Base-by-base conservation (phyloP, 2,329 filamentous ascomycete genomes). In the Alternaria brassicae region DNA sequence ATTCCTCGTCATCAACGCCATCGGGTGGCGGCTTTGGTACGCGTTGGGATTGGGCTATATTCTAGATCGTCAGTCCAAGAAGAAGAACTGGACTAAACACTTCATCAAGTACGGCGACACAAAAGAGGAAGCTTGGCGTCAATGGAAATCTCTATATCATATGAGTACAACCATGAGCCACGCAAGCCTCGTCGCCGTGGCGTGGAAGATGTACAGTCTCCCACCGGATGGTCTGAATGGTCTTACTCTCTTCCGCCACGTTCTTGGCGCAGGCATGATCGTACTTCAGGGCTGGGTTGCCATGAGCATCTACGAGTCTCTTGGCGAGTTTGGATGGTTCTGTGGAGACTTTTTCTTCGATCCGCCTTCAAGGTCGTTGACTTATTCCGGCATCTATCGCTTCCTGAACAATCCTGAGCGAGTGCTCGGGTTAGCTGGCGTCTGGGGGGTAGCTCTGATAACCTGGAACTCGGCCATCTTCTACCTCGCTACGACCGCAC, bases 271-370 rank as follows among this genome's bases (percentile, higher is more conserved):
- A 49, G 87, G 91, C 52, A 82, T 98, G 64, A 88, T 98, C 59
- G 88, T 90, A 10, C 84, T 99, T 50, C 95, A 99, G 73, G 79
- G 96, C 17, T 99, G 95, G 95, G 97, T 93, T 1, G 90, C 92
- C 2, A 83, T 91, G 65, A 97, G 93, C 77, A 93, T 98, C 67
- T 96, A 98, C 77, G 93, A 97, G 50, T 96, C 92, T 2, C 87
- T 99, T 0, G 95, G 95, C 56, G 95, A 99, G 74, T 99, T 98
- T 72, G 95, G 95, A 70, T 99, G 94, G 25, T 98, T 98, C 83
- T 98, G 93, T 73, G 95, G 95, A 17, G 95, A 99, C 76, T 99
- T 98, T 82, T 98, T 99, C 84, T 97, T 95, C 75, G 92, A 97
- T 62, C 90, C 92, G 44, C 87, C 89, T 10, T 89, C 90, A 12